phyloP scores from a whole-genome alignment of 2,329 filamentous ascomycete species.

The Teratosphaeria zuluensis region DNA sequence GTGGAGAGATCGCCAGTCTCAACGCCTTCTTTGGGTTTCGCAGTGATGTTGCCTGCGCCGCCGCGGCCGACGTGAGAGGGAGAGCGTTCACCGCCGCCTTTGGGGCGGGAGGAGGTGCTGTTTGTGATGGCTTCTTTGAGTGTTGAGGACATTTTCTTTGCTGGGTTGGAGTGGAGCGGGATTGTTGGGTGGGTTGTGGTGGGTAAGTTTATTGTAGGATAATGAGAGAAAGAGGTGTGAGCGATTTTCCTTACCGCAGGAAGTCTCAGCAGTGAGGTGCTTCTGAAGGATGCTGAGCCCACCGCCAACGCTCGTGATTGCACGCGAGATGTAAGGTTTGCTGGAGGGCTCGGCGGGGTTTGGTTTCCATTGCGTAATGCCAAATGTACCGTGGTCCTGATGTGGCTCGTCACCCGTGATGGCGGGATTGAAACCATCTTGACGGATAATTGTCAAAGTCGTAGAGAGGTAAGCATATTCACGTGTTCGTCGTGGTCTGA shows the following conservation, averaged over 20 bases:
- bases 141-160: not conserved
- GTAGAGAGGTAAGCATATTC: not conserved
- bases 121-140: not conserved
- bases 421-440: not conserved
- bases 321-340: not conserved
- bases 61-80: conserved; percentile 54
- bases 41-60: conserved; percentile 52
- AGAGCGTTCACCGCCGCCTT: not conserved
- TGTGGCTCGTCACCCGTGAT: not conserved
- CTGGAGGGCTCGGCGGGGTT: not conserved
- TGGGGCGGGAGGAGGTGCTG: not conserved
- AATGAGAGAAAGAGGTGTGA: not conserved
- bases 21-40: conserved; percentile 22
- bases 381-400: not conserved
- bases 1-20: conserved; percentile 59
- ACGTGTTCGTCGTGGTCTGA: not conserved
- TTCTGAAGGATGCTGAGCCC: no score
- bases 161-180: not conserved
- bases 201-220: not conserved
- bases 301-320: not conserved
- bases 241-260: not conserved
- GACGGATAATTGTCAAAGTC: not conserved
- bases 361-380: not conserved
- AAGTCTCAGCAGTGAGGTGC: not conserved
- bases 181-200: not conserved